Conservation (phyloP, 306 rosid species). For the Lathyrus aphaca region DNA sequence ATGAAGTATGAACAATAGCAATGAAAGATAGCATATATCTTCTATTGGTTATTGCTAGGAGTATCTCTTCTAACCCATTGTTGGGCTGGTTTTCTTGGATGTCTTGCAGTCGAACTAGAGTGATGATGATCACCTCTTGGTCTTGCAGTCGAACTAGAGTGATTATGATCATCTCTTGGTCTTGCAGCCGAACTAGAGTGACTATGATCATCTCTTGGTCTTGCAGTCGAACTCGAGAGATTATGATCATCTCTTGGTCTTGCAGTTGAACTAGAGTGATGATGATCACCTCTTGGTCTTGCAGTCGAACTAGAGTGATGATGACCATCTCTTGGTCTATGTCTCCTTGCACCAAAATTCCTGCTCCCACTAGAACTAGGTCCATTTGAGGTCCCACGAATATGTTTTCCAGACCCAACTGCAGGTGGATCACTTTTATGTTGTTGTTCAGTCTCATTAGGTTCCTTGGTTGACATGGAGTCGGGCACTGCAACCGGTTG, state of each 20-base stretch:
- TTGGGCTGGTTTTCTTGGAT: slow-evolving; percentile 53
- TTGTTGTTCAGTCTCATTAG: slow-evolving; percentile 42
- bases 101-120: slow-evolving; percentile 13
- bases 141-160: neutral
- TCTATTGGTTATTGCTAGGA: slow-evolving; percentile 41
- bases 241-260: slow-evolving; percentile 4
- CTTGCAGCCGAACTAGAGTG: slow-evolving; percentile 40
- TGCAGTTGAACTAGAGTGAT: slow-evolving; percentile 35
- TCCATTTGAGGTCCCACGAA: slow-evolving; percentile 24
- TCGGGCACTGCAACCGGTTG: slow-evolving; percentile 42
- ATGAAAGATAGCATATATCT: slow-evolving; percentile 16
- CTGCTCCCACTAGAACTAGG: slow-evolving; percentile 46
- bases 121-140: slow-evolving; percentile 28
- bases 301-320: slow-evolving; percentile 35
- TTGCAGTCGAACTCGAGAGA: slow-evolving; percentile 37
- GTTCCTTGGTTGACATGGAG: slow-evolving; percentile 36
- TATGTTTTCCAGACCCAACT: slow-evolving; percentile 39
- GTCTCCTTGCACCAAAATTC: slow-evolving; percentile 41
- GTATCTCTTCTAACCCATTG: slow-evolving; percentile 69
- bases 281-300: neutral
- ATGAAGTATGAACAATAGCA: slow-evolving; percentile 2
- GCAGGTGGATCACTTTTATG: slow-evolving; percentile 39
- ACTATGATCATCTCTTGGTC: slow-evolving; percentile 1
- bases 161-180: slow-evolving; percentile 32
- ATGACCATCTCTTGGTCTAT: slow-evolving; percentile 35